Conservation (phyloP, 2,329 filamentous ascomycete genomes). For the Microthyrium microscopicum region DNA sequence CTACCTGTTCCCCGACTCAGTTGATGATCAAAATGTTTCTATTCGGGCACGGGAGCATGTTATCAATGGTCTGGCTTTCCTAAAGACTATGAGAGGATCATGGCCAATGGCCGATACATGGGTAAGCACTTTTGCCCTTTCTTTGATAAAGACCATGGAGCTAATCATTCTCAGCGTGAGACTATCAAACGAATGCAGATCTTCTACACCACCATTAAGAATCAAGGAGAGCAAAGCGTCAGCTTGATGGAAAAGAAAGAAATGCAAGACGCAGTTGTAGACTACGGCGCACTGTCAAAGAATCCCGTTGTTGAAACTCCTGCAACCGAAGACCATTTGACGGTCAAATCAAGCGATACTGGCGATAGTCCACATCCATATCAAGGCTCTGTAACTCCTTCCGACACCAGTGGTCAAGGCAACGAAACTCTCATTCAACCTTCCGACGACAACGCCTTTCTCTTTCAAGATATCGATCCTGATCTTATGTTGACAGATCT, state of each 20-base stretch:
- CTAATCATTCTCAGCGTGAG: slow-evolving; percentile 15
- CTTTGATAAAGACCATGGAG: not conserved
- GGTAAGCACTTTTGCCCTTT: slow-evolving; percentile 12
- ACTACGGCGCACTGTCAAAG: slow-evolving; percentile 23
- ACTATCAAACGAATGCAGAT: slow-evolving; percentile 27
- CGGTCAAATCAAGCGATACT: too few species aligned
- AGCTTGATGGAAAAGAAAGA: slow-evolving; percentile 22
- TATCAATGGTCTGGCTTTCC: slow-evolving; percentile 20
- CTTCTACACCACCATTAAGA: slow-evolving; percentile 20
- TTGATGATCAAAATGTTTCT: slow-evolving; percentile 18
- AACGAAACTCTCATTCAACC: too few species aligned
- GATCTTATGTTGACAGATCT: too few species aligned
- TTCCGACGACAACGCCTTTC: too few species aligned
- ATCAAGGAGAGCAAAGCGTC: slow-evolving; percentile 17
- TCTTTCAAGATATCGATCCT: too few species aligned
- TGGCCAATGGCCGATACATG: slow-evolving; percentile 26
- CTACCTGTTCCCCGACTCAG: slow-evolving; percentile 19
- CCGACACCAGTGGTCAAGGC: too few species aligned
- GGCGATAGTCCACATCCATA: too few species aligned
- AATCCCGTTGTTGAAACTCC: slow-evolving; percentile 18
- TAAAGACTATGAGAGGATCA: slow-evolving; percentile 24
- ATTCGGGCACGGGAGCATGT: slow-evolving; percentile 19
- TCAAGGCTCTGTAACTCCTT: too few species aligned
- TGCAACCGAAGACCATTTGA: too few species aligned
- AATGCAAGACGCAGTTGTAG: slow-evolving; percentile 22